These are phyloP conservation scores for Trichosporon faecale DNA, from an alignment of 1,284 basidiomycete genomes.

Conservation along the genomic window DNA sequence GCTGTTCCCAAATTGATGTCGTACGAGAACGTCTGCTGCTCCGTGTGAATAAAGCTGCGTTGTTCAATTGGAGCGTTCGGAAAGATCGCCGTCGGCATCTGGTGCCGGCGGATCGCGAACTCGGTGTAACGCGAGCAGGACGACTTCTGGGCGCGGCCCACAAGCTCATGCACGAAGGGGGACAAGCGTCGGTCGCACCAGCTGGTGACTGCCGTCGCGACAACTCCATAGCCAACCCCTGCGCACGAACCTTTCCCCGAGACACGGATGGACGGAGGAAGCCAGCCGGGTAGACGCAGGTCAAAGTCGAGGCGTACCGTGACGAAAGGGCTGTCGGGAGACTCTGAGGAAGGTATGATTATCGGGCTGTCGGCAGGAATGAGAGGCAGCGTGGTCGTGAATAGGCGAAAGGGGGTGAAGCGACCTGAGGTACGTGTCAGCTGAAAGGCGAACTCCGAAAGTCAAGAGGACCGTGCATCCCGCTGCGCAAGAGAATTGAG, in stretches of 20 bases:
- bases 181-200: slow-evolving; percentile 26
- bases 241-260: slow-evolving; percentile 26
- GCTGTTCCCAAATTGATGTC: not conserved
- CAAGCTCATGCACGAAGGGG: not conserved
- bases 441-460: not conserved
- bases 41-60: slow-evolving; percentile 32
- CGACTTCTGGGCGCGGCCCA: not conserved
- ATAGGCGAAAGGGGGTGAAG: slow-evolving; percentile 42
- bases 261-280: slow-evolving; percentile 36
- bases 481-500: too few species aligned
- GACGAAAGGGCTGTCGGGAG: slow-evolving; percentile 12
- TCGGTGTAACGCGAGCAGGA: slow-evolving; percentile 21
- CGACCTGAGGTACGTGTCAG: slow-evolving; percentile 32
- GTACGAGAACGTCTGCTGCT: slow-evolving; percentile 4
- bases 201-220: slow-evolving; percentile 31
- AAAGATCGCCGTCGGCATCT: slow-evolving; percentile 29
- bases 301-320: slow-evolving; percentile 44
- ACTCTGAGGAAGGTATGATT: slow-evolving; percentile 25
- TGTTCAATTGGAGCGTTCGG: slow-evolving; percentile 18
- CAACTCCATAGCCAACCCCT: slow-evolving; percentile 35
- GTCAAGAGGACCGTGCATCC: not conserved
- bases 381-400: slow-evolving; percentile 26
- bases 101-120: slow-evolving; percentile 39
- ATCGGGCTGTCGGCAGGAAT: slow-evolving; percentile 23
- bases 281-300: slow-evolving; percentile 47